Conservation (phyloP, 1,139 yeast species). For the Kurtzmaniella quercitrusa region DNA sequence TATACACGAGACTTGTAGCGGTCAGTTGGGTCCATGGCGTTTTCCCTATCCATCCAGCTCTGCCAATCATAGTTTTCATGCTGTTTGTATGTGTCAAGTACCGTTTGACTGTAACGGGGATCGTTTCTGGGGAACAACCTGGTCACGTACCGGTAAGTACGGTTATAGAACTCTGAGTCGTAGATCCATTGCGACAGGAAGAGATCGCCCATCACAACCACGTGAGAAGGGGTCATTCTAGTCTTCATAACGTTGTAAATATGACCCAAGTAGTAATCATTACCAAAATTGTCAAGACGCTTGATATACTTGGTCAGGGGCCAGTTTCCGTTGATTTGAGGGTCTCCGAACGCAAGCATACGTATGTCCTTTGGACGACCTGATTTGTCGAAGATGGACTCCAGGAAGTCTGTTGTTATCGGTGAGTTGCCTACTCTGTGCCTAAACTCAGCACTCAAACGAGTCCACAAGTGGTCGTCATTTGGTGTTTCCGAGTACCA, state of each 20-base stretch:
- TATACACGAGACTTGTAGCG: constrained; percentile 49
- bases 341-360: constrained; percentile 86
- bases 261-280: constrained; percentile 84
- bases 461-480: constrained; percentile 11
- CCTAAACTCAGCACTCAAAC: constrained; percentile 26
- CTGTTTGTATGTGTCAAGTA: constrained; percentile 38
- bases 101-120: constrained; percentile 41
- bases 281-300: constrained; percentile 78
- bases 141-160: constrained; percentile 68
- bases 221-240: constrained; percentile 69
- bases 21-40: constrained; percentile 34
- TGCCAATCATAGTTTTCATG: constrained; percentile 58
- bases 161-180: constrained; percentile 76
- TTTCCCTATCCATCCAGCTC: constrained; percentile 36
- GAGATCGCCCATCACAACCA: constrained; percentile 88
- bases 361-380: constrained; percentile 45
- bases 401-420: not conserved
- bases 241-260: constrained; percentile 61
- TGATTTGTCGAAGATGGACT: constrained; percentile 7
- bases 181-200: constrained; percentile 95
- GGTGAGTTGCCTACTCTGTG: not conserved
- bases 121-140: constrained; percentile 56
- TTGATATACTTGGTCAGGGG: constrained; percentile 67
- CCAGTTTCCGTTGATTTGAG: constrained; percentile 91
- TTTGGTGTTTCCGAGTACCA: constrained; percentile 34